Evolutionary conservation across 2,329 filamentous ascomycete genomes (phyloP).

Genomic region (Colletotrichum lentis): DNA sequence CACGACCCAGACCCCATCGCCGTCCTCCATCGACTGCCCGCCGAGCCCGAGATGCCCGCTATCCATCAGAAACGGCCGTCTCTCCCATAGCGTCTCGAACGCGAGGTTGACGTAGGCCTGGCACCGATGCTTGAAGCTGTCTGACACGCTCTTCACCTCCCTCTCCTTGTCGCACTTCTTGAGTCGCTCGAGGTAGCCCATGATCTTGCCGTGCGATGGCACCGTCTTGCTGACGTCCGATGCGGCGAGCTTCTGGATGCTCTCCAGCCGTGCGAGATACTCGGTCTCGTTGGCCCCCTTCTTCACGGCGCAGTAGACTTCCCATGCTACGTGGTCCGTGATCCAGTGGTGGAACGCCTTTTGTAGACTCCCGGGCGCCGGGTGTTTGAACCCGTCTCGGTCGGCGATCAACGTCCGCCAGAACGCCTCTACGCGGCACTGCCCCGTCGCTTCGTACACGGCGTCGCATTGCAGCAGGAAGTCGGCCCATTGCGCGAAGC

Average conservation of each 20-base stretch:
- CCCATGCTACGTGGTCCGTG: constrained; percentile 25
- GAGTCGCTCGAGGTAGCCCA: constrained; percentile 14
- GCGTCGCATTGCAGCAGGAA: constrained; percentile 39
- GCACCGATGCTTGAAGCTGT: constrained; percentile 20
- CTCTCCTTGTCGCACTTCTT: constrained; percentile 4
- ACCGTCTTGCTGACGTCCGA: constrained; percentile 25
- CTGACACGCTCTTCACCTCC: constrained; percentile 6
- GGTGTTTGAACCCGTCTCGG: constrained; percentile 32
- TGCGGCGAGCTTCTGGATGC: constrained; percentile 12
- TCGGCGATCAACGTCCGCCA: constrained; percentile 44
- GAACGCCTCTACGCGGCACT: constrained; percentile 43
- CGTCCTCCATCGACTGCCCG: constrained; percentile 14
- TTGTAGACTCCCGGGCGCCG: constrained; percentile 8
- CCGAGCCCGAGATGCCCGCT: constrained; percentile 26
- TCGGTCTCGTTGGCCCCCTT: constrained; percentile 2
- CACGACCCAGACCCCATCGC: constrained; percentile 24
- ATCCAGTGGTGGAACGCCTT: constrained; percentile 30
- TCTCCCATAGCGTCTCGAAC: constrained; percentile 30
- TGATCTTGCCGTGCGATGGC: constrained; percentile 1
- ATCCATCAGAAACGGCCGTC: constrained; percentile 20
- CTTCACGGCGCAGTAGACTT: constrained; percentile 18
- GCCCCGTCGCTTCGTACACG: constrained; percentile 38
- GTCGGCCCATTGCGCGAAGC: constrained; percentile 32
- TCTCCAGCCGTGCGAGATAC: constrained; percentile 1
- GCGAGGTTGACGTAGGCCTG: constrained; percentile 27